Evolutionary conservation across 2,329 filamentous ascomycete genomes (phyloP).

Genomic region (Colletotrichum caudatum): DNA sequence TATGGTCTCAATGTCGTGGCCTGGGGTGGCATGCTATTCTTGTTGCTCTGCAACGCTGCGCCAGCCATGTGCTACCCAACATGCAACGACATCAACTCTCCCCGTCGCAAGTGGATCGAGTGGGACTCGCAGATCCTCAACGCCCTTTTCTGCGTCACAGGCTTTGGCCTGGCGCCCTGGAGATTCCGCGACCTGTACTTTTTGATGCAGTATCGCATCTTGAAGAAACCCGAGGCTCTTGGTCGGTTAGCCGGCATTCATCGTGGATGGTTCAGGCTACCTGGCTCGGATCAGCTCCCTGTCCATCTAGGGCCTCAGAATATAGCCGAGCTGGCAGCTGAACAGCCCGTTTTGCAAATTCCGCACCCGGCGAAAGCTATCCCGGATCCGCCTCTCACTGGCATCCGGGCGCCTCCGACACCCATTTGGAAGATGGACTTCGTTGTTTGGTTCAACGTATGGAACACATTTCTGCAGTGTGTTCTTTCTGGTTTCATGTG

Average conservation of each 20-base stretch:
- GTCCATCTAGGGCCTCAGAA: conserved; percentile 65
- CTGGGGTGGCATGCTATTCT: conserved; percentile 92
- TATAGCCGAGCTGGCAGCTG: conserved; percentile 55
- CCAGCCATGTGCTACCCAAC: conserved; percentile 78
- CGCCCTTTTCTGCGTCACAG: conserved; percentile 87
- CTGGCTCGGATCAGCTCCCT: conserved; percentile 72
- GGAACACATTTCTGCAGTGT: conserved; percentile 83
- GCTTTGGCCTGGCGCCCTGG: conserved; percentile 87
- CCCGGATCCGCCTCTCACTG: conserved; percentile 77
- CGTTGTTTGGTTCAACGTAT: conserved; percentile 81
- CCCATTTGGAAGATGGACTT: conserved; percentile 81
- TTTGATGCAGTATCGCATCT: conserved; percentile 72
- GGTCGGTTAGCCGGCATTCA: conserved; percentile 80
- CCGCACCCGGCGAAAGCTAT: conserved; percentile 74
- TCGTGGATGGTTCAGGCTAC: conserved; percentile 79
- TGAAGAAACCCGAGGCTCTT: conserved; percentile 66
- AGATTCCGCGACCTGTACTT: conserved; percentile 84
- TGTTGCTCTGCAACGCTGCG: conserved; percentile 81
- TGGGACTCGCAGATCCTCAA: conserved; percentile 87
- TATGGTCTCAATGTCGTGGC: conserved; percentile 87
- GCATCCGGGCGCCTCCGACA: conserved; percentile 75
- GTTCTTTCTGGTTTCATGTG: conserved; percentile 86
- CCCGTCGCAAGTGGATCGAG: conserved; percentile 87
- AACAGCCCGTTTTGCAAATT: conserved; percentile 60
- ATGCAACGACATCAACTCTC: conserved; percentile 80